Conservation (phyloP, 2,329 filamentous ascomycete species). For the Hymenoscyphus scutula region DNA sequence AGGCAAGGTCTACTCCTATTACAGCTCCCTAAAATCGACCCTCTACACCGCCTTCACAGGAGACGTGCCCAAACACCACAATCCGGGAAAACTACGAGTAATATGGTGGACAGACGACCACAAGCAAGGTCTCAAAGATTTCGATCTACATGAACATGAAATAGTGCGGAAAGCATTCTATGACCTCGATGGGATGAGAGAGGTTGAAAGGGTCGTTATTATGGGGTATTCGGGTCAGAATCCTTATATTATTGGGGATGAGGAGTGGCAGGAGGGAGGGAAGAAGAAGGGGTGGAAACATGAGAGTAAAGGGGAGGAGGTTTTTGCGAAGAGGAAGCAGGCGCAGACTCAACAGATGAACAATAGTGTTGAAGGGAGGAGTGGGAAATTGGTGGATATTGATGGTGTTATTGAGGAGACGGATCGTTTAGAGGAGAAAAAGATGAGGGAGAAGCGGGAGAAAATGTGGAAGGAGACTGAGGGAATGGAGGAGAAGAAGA, state of each 20-base stretch:
- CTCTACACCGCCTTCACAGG: slow-evolving; percentile 31
- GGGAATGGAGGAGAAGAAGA: slow-evolving; percentile 12
- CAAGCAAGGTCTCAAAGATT: slow-evolving; percentile 29
- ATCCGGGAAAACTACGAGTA: slow-evolving; percentile 27
- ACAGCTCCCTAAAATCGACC: slow-evolving; percentile 22
- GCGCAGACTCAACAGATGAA: slow-evolving; percentile 2
- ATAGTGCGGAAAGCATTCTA: slow-evolving; percentile 28
- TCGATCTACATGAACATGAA: slow-evolving; percentile 28
- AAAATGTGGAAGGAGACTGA: slow-evolving; percentile 19
- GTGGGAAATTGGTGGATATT: slow-evolving; percentile 19
- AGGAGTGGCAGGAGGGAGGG: slow-evolving; percentile 7
- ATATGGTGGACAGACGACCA: slow-evolving; percentile 30
- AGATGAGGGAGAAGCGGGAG: slow-evolving; percentile 9
- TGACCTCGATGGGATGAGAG: slow-evolving; percentile 23
- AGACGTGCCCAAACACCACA: slow-evolving; percentile 26
- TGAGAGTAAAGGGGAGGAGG: slow-evolving; percentile 7
- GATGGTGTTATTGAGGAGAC: slow-evolving; percentile 15
- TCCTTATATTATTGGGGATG: slow-evolving; percentile 25
- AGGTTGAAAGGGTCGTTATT: slow-evolving; percentile 27
- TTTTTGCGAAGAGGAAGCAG: slow-evolving; percentile 3
- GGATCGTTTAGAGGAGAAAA: slow-evolving; percentile 14
- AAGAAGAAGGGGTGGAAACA: slow-evolving; percentile 8
- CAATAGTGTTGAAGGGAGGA: slow-evolving; percentile 10
- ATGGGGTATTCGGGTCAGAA: slow-evolving; percentile 32
- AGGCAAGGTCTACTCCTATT: slow-evolving; percentile 28